A percentile compares a stretch with the other conserved stretches of the same genome.
Conservation (phyloP, 2,329 filamentous ascomycete species). For the Lizonia empirigonia region DNA sequence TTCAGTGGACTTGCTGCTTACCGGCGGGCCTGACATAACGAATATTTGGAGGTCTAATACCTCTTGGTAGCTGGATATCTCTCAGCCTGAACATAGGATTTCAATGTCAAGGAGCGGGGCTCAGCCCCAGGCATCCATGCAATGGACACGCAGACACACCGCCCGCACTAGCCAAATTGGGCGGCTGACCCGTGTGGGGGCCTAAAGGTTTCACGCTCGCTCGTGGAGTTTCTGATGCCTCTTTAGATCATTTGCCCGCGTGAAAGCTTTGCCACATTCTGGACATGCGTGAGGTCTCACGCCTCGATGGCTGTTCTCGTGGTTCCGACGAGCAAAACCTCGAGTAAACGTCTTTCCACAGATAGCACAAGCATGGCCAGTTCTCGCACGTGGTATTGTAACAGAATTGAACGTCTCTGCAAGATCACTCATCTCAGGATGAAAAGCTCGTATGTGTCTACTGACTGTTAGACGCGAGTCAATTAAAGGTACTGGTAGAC, state of each 20-base stretch:
- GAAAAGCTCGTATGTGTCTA: slow-evolving; percentile 29
- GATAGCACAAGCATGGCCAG: slow-evolving; percentile 39
- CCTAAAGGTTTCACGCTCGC: not conserved
- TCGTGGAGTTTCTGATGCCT: slow-evolving; percentile 37
- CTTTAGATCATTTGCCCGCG: slow-evolving; percentile 28
- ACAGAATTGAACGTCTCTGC: slow-evolving; percentile 24
- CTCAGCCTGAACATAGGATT: not conserved
- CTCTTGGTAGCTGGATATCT: not conserved
- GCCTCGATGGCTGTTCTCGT: slow-evolving; percentile 49
- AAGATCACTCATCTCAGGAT: slow-evolving; percentile 34
- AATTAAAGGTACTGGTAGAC: not conserved
- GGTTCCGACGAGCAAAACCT: slow-evolving; percentile 44
- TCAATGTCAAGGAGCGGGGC: not conserved
- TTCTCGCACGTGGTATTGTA: slow-evolving; percentile 19
- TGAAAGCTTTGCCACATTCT: slow-evolving; percentile 39
- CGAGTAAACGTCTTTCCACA: slow-evolving; percentile 51
- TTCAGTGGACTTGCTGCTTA: not conserved
- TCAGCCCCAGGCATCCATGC: slow-evolving; percentile 5
- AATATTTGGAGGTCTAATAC: not conserved
- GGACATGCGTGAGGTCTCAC: slow-evolving; percentile 24
- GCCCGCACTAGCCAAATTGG: slow-evolving; percentile 7
- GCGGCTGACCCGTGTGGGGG: slow-evolving; percentile 8
- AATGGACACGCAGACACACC: no score
- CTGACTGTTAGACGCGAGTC: not conserved
- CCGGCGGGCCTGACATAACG: slow-evolving; percentile 10